Percentiles rank a stretch among this genome's conserved stretches.
phyloP scores from a whole-genome alignment of 495 filamentous ascomycete species.

The Talaromyces proteolyticus region DNA sequence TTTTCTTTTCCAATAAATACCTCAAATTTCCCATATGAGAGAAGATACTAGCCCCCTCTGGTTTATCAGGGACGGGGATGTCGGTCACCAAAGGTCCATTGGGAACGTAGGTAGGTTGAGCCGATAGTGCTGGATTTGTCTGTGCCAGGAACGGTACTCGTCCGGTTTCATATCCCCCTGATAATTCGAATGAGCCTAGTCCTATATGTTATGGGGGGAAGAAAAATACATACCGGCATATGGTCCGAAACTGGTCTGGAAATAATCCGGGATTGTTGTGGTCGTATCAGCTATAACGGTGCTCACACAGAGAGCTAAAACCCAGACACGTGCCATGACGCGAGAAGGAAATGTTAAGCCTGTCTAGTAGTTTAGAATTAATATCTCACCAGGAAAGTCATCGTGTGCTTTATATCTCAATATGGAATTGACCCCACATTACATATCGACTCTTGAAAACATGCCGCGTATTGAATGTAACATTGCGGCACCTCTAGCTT shows the following conservation, averaged over 20 bases:
- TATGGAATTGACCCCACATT: background rate
- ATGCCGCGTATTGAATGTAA: background rate
- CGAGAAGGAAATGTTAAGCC: background rate
- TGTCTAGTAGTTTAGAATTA: background rate
- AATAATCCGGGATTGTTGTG: slow-evolving; percentile 43
- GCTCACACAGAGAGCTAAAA: background rate
- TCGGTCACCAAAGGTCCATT: slow-evolving; percentile 53
- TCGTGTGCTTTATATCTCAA: background rate
- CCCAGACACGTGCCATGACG: background rate
- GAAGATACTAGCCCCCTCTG: slow-evolving; percentile 47
- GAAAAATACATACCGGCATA: background rate
- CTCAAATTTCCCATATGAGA: slow-evolving; percentile 46
- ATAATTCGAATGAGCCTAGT: background rate
- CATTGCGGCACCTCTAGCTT: background rate
- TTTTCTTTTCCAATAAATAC: background rate
- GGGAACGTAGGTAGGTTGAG: slow-evolving; percentile 40
- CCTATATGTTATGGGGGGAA: background rate
- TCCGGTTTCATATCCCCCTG: slow-evolving; percentile 35
- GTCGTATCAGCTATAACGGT: background rate
- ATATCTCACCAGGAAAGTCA: background rate
- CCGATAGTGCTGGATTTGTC: slow-evolving; percentile 47
- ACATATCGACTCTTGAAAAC: background rate
- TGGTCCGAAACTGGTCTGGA: slow-evolving; percentile 34
- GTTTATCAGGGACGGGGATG: slow-evolving; percentile 43
- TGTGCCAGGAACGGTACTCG: slow-evolving; percentile 49